Evolutionary conservation across 2,329 filamentous ascomycete genomes (phyloP), one percentile per base, ranked within the genome.

Genomic region (Alternaria sp.): DNA sequence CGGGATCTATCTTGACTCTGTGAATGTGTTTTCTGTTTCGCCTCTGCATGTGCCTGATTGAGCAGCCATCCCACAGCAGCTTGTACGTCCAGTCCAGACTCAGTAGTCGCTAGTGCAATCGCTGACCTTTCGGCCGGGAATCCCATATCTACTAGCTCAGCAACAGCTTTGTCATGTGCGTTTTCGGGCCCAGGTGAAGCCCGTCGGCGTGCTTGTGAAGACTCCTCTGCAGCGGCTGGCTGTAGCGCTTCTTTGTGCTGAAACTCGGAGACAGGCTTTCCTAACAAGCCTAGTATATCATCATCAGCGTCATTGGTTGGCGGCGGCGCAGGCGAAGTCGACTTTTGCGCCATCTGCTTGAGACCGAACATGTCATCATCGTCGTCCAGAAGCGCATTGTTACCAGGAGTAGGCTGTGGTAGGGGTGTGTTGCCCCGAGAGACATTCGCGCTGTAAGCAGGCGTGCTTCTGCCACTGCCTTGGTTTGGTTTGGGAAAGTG

Each of bases 141-240:
- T 0, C 95, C 95, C 87, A 98, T 98, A 67, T 97, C 94, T 3
- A 97, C 88, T 26, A 99, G 82, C 75, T 98, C 93, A 9, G 92
- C 92, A 26, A 98, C 87, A 9, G 93, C 92, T 67, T 87, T 88
- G 72, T 97, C 93, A 59, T 90, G 89, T 1, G 87, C 88, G 69
- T 81, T 81, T 2, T 70, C 70, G 3, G 77, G 61, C 14, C 61
- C 64, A 51, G 69, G 66, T 7, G 70, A 66, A 6, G 66, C 54
- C 41, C 73, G 66, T 18, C 48, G 65, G 41, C 54, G 60, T 20
- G 54, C 30, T 18, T 63, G 51, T 8, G 55, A 34, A 36, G 18
- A 53, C n/a, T 41, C 46, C 59, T 65, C 60, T 22, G 61, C 57
- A 4, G 51, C 26, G 5, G 36, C 60, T 28, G 61, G 61, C 38